Evolutionary conservation across 441 rosid species (phyloP), one percentile per base, ranked within the genome.

Genomic region (Flueggea neowawraea): DNA sequence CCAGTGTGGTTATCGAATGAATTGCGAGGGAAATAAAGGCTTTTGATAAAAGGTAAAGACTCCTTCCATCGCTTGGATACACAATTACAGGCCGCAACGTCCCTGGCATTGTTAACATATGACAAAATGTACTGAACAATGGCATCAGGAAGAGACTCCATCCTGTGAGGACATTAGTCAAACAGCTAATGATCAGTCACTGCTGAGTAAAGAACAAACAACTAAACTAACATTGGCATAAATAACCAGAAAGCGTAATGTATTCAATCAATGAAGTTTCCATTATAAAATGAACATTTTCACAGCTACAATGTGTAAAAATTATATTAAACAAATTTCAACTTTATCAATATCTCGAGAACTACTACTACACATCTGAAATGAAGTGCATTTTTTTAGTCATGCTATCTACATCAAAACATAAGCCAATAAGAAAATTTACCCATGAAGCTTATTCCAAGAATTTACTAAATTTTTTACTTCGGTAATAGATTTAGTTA

Each of bases 21-120:
- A 62, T 84, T 93, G 6, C 98, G 85, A 10, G 95, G 95, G 62
- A 93, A 87, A 62, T 71, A 80, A 6, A 93, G 82, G 73, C 85
- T 79, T 71, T 64, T 83, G 31, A 85, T 73, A 62, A 68, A 90
- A 72, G 86, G 90, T 39, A 80, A 64, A 0, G 88, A 82, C 44
- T 85, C 93, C 81, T 93, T 85, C 98, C 98, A 93, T 57, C 86
- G 72, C 86, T 88, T 90, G 63, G 97, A 88, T 2, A 93, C 97
- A 43, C 91, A 90, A 57, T 77, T 88, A 74, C 89, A 90, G 55
- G 71, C 61, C 0, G 96, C 97, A 3, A 93, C 84, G 58, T 93
- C 96, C 59, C 65, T 77, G 22, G 95, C 96, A 69, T 80, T 80
- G 31, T 73, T 79, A 66, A 90, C 73, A 65, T 80, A 70, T 1